Evolutionary conservation across 1,139 yeast species (phyloP).

Genomic region (Candida frijolesensis): DNA sequence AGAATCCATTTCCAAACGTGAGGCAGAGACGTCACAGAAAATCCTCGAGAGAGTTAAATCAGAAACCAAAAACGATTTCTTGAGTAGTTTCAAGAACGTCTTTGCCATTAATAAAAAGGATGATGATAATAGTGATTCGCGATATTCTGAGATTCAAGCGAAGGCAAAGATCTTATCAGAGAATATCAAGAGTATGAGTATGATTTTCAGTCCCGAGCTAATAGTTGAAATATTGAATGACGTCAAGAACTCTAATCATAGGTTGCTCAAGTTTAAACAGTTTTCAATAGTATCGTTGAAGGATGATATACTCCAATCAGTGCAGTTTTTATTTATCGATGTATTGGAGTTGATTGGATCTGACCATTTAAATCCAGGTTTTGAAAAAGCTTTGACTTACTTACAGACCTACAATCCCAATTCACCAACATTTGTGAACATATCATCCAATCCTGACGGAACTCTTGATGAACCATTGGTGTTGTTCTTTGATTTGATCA

Average conservation of each 20-base stretch:
- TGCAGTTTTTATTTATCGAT: conserved; percentile 66
- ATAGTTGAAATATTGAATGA: conserved; percentile 41
- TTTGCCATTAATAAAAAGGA: conserved; percentile 39
- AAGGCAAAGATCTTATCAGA: conserved; percentile 47
- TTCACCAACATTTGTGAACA: conserved; percentile 19
- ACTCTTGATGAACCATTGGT: conserved; percentile 76
- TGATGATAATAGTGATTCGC: conserved; percentile 20
- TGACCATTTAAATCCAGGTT: conserved; percentile 78
- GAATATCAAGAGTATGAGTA: conserved; percentile 43
- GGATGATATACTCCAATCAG: conserved; percentile 34
- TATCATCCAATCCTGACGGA: conserved; percentile 13
- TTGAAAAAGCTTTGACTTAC: conserved; percentile 73
- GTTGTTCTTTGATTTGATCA: conserved; percentile 85
- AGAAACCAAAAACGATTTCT: conserved; percentile 47
- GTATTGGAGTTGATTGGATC: conserved; percentile 67
- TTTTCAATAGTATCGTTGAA: conserved; percentile 36
- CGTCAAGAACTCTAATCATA: conserved; percentile 36
- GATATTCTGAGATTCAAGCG: conserved; percentile 44
- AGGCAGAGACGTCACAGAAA: conserved; percentile 42
- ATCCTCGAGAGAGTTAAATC: conserved; percentile 43
- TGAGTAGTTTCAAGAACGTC: conserved; percentile 66
- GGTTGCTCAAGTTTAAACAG: conserved; percentile 36
- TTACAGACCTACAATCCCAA: conserved; percentile 71
- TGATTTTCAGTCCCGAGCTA: conserved; percentile 44
- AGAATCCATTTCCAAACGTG: conserved; percentile 34